Evolutionary conservation across 768 basidiomycete species (phyloP).

Genomic region (Mycena polygramma): DNA sequence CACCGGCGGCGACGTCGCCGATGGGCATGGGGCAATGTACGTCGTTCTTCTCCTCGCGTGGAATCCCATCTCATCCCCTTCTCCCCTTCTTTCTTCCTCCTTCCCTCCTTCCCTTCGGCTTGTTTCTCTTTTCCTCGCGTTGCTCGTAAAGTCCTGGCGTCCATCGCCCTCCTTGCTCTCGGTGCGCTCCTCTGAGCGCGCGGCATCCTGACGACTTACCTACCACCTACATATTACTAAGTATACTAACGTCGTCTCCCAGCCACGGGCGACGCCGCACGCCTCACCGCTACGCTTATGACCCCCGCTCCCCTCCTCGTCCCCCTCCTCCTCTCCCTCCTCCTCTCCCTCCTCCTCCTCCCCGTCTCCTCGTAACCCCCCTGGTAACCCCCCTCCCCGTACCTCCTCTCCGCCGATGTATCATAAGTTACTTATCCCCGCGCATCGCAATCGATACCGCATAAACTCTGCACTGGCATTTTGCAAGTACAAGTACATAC

Average conservation of each 20-base stretch:
- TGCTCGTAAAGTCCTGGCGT: neutral
- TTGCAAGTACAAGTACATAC: too few species aligned
- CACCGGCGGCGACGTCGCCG: neutral
- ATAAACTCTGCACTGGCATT: too few species aligned
- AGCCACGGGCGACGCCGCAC: neutral
- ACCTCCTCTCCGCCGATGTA: neutral
- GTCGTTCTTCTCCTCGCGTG: neutral
- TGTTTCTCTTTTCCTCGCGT: too few species aligned
- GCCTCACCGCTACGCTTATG: neutral
- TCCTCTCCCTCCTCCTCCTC: neutral
- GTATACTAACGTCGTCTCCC: neutral
- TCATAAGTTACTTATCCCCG: neutral
- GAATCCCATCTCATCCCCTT: neutral
- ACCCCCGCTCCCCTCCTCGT: neutral
- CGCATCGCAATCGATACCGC: too few species aligned
- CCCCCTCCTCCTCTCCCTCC: neutral
- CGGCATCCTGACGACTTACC: neutral
- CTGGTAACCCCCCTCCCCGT: too few species aligned
- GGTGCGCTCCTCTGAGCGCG: constrained; percentile 12
- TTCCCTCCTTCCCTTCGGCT: neutral
- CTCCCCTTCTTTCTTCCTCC: neutral
- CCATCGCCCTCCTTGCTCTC: neutral
- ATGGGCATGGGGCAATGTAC: neutral
- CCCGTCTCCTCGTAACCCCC: neutral
- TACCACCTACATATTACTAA: neutral